phyloP scores from a whole-genome alignment of 2,329 filamentous ascomycete species.

The Biscogniauxia marginata region DNA sequence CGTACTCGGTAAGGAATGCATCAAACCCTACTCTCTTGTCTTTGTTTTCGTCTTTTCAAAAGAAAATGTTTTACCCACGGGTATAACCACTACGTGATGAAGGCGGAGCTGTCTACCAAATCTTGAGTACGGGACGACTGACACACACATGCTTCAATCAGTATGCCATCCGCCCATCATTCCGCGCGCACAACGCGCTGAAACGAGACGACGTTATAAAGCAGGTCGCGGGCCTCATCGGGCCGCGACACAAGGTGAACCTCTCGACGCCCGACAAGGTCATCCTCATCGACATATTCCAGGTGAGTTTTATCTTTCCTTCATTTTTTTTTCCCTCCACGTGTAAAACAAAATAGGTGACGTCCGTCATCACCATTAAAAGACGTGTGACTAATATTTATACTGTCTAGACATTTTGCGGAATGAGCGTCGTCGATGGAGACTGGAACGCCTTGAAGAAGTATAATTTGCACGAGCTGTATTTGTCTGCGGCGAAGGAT shows the following conservation, averaged over 20 bases:
- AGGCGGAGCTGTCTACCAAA: no score
- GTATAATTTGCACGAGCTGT: conserved; percentile 76
- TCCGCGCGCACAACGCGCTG: conserved; percentile 70
- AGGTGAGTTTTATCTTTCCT: conserved; percentile 49
- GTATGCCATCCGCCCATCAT: conserved; percentile 82
- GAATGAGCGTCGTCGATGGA: conserved; percentile 74
- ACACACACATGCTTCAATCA: conserved; percentile 35
- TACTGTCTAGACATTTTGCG: conserved; percentile 67
- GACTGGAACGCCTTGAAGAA: conserved; percentile 74
- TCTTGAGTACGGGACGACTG: conserved; percentile 3
- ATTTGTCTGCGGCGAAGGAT: conserved; percentile 40
- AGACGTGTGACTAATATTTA: conserved; percentile 5
- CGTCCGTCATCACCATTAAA: no score
- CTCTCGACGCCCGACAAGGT: conserved; percentile 76
- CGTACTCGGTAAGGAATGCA: conserved; percentile 47
- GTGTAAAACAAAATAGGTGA: no score
- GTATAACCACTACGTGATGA: no score
- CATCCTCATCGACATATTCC: conserved; percentile 76
- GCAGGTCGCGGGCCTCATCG: conserved; percentile 64
- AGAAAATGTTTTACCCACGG: no score
- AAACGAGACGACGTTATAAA: conserved; percentile 70
- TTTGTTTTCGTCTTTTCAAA: no score
- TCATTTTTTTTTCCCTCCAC: no score
- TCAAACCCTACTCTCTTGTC: no score
- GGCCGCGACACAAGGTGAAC: conserved; percentile 70